Evolutionary conservation across 2,329 filamentous ascomycete species (phyloP).

Genomic region (Phyllosticta ampelicida): DNA sequence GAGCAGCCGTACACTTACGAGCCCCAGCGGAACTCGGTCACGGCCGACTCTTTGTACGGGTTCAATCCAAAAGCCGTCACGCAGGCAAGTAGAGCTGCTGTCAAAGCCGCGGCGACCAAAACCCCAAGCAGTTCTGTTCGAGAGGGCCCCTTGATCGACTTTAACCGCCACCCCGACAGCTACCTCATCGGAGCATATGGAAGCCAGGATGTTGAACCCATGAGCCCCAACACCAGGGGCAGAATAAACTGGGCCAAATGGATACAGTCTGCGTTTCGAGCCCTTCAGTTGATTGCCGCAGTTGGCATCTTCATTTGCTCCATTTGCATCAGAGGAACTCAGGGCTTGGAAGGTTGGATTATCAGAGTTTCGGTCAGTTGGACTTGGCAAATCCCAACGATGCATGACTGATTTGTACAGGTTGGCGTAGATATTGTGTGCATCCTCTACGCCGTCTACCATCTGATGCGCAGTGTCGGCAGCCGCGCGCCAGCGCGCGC

Average conservation of each 20-base stretch:
- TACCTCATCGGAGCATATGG: conserved; percentile 55
- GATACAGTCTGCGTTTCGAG: conserved; percentile 57
- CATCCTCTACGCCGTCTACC: conserved; percentile 68
- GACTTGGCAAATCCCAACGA: neutral
- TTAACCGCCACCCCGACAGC: conserved; percentile 77
- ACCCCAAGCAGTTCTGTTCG: conserved; percentile 35
- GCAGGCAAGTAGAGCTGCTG: conserved; percentile 61
- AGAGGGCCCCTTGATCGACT: conserved; percentile 65
- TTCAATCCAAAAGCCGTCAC: conserved; percentile 86
- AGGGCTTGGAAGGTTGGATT: conserved; percentile 59
- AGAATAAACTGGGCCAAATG: conserved; percentile 60
- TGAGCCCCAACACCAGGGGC: conserved; percentile 59
- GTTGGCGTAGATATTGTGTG: conserved; percentile 64
- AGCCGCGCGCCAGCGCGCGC: conserved; percentile 67
- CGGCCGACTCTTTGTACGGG: conserved; percentile 38
- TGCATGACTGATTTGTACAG: conserved; percentile 34
- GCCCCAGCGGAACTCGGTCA: conserved; percentile 42
- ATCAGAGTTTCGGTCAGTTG: conserved; percentile 61
- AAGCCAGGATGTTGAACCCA: conserved; percentile 49
- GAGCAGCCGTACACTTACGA: conserved; percentile 65
- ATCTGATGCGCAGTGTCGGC: conserved; percentile 60
- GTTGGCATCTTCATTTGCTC: conserved; percentile 63
- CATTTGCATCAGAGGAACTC: conserved; percentile 62
- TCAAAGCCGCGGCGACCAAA: conserved; percentile 33
- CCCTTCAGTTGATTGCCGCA: conserved; percentile 57